These are phyloP conservation scores for Hypoxylon sp. DNA, from an alignment of 2,329 filamentous ascomycete genomes.

Conservation along the genomic window DNA sequence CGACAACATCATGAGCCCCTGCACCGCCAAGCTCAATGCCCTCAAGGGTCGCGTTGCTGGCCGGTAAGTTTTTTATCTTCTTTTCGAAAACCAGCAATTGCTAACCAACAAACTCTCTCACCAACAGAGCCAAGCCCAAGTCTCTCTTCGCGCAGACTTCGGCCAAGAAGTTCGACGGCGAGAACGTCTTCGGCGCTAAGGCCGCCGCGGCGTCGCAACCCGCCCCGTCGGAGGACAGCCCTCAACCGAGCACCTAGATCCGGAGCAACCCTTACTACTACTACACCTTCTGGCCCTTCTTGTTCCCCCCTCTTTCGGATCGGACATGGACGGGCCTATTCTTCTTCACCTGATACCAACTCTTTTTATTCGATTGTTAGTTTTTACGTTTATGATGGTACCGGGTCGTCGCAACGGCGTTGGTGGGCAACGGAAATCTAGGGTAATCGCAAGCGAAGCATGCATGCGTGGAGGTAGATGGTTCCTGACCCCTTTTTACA, in stretches of 20 bases:
- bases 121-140: constrained; percentile 70
- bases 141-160: constrained; percentile 75
- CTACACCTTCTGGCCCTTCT: constrained; percentile 10
- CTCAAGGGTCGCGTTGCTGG: constrained; percentile 83
- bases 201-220: constrained; percentile 24
- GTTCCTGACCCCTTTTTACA: constrained; percentile 19
- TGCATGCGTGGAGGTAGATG: background rate
- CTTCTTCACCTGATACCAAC: constrained; percentile 6
- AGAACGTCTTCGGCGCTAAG: constrained; percentile 56
- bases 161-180: constrained; percentile 69
- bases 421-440: constrained; percentile 28
- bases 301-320: constrained; percentile 20
- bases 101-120: constrained; percentile 36
- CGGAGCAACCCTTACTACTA: background rate
- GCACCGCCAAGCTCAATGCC: constrained; percentile 82
- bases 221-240: constrained; percentile 2
- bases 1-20: constrained; percentile 90
- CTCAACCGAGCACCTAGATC: constrained; percentile 13
- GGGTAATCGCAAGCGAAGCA: constrained; percentile 15
- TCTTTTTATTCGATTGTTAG: constrained; percentile 7
- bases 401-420: constrained; percentile 40
- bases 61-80: constrained; percentile 70
- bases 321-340: constrained; percentile 12
- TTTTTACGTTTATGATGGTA: constrained; percentile 17
- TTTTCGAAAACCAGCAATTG: constrained; percentile 5